Evolutionary conservation across 2,329 filamentous ascomycete species (phyloP).

Genomic region (Colletotrichum sp.): DNA sequence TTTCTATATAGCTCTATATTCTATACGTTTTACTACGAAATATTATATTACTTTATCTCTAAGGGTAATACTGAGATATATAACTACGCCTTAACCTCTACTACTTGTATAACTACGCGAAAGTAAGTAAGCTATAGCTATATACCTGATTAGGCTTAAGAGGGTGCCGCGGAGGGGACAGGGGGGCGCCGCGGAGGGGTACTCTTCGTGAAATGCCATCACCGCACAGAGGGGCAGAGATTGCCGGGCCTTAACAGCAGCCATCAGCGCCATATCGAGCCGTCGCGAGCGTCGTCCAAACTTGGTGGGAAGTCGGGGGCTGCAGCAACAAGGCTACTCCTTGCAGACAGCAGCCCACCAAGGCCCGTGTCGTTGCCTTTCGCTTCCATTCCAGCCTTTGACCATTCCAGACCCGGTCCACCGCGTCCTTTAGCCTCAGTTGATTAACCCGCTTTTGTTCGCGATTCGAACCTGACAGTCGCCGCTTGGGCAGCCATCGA

Average conservation of each 20-base stretch:
- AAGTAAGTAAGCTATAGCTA: too few species aligned
- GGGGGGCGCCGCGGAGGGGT: too few species aligned
- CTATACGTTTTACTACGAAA: too few species aligned
- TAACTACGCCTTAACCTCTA: too few species aligned
- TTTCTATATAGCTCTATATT: too few species aligned
- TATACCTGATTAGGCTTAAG: too few species aligned
- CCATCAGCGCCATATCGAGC: constrained; percentile 4
- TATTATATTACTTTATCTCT: too few species aligned
- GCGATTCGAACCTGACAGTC: constrained; percentile 13
- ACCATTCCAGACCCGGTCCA: constrained; percentile 13
- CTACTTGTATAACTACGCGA: too few species aligned
- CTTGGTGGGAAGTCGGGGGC: not conserved
- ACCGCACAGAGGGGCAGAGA: not conserved
- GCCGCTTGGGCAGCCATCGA: constrained; percentile 21
- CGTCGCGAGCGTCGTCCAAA: not conserved
- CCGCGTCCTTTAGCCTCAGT: not conserved
- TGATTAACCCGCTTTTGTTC: not conserved
- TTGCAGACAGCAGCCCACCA: not conserved
- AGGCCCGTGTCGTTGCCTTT: constrained; percentile 12
- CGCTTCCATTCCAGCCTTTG: constrained; percentile 10
- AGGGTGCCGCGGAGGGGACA: too few species aligned
- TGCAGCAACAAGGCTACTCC: constrained; percentile 17
- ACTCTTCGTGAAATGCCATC: not conserved
- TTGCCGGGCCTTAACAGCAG: constrained; percentile 4
- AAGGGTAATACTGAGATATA: too few species aligned